Base-by-base conservation (phyloP, 1,284 basidiomycete genomes). In the Irpex sp. region DNA sequence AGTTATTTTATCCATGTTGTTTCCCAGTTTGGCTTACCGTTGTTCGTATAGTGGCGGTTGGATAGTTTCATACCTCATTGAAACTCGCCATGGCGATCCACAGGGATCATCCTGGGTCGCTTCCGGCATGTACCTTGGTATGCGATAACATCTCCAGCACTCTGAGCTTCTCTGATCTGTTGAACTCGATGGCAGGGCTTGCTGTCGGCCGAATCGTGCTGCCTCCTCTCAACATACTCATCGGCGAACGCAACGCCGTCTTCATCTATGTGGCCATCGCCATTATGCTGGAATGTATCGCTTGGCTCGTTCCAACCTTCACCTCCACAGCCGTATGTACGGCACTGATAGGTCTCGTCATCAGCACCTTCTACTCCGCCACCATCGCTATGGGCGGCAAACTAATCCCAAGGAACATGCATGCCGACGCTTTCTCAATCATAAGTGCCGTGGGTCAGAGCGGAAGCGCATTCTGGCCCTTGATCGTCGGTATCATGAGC, bases 351-450 rank as follows among this genome's bases (percentile, higher is more conserved):
- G 73, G 73, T 9, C 66, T 74, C 51, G 69, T 68, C 18, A 72
- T 74, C 66, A 72, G 71, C n/a, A 73, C 72, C 5, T 73, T 73
- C 63, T 74, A 74, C 65, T 63, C 72, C 2, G 68, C 71, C 18
- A 71, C 69, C 48, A 72, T 73, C 58, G 68, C 70, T 45, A 69
- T 63, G 1, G 71, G 67, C 2, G 69, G 70, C 16, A 67, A 67
- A 60, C 69, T 73, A 51, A 65, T 74, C 37, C 72, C 73, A 33
- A 68, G 70, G 35, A 63, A 58, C 56, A 70, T 73, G 72, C 73
- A 73, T 45, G 72, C 72, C 7, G 71, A 73, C 54, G 72, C 69
- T 23, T 73, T 74, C 62, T 67, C 69, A 47, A 61, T 73, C 58
- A 74, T 74, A 58, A 71, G 70, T 58, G 70, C 71, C 21, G 64